Evolutionary conservation across 2,329 filamentous ascomycete species (phyloP), one percentile per base, ranked within the genome.

Genomic region (Fusarium chuoi): DNA sequence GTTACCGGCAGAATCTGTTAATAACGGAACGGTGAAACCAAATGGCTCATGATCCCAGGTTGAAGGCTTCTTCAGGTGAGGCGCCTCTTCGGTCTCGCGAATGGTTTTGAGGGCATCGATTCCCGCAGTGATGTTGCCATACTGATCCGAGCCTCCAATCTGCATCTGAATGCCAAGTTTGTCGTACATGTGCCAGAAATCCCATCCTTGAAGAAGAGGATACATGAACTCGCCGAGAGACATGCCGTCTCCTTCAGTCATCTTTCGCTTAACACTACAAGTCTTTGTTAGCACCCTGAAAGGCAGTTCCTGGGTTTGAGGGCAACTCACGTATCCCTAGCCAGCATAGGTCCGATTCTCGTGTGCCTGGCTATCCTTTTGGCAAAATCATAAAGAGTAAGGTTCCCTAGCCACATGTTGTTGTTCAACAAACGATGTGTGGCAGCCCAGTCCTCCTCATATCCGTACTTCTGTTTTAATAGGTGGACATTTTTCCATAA

Each of bases 121-220:
- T 55, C 96, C 96, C 18, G 95, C 91, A 35, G 97, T 89, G 74
- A 99, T 98, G 83, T 99, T 99, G 71, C 96, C 96, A 80, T 92
- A 98, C 84, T 99, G 96, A 80, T 99, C 96, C 12, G 95, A 95
- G 44, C 96, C 96, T 65, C 96, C 96, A 59, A 99, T 94, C 83
- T 99, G 95, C 80, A 98, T 89, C 79, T 95, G 92, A 15, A 95
- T 87, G 54, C 88, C 88, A 30, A 87, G 86, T 52, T 89, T 87
- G 70, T 77, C 81, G 83, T 93, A 97, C 84, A 98, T 88, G 76
- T 93, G 88, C 94, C 94, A 98, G 90, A 95, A 99, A 81, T 99
- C 96, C 93, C 95, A 98, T 28, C 93, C 95, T 81, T 99, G 96
- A 78, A 98, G 90, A 22, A 99, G 84, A 3, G 97, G 96, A 79